Evolutionary conservation across 2,329 filamentous ascomycete genomes (phyloP).

Genomic region (Claviceps citrina): DNA sequence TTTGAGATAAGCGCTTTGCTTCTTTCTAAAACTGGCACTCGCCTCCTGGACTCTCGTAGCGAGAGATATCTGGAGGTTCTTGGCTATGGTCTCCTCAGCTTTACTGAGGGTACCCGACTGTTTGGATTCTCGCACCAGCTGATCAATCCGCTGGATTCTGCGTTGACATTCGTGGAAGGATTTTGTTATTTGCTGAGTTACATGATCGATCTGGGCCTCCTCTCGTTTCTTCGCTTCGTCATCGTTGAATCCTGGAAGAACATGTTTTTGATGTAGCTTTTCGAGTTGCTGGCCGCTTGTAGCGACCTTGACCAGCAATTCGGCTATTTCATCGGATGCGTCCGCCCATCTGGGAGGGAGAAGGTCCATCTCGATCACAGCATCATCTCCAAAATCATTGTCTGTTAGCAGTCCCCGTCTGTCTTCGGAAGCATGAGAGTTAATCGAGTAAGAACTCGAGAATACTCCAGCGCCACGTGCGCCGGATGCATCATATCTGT

Average conservation of each 20-base stretch:
- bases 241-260: conserved; percentile 91
- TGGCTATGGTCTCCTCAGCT: conserved; percentile 89
- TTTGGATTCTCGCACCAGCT: conserved; percentile 69
- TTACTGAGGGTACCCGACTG: conserved; percentile 55
- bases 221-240: conserved; percentile 77
- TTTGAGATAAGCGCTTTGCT: conserved; percentile 90
- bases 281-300: conserved; percentile 74
- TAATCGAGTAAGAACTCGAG: conserved; percentile 41
- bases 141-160: conserved; percentile 74
- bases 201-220: conserved; percentile 73
- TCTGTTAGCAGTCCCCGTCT: conserved; percentile 70
- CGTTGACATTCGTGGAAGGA: conserved; percentile 82
- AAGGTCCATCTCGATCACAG: conserved; percentile 95
- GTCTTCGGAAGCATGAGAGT: conserved; percentile 31
- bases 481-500: conserved; percentile 41
- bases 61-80: conserved; percentile 85
- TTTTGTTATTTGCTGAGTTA: conserved; percentile 81
- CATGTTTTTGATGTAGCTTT: conserved; percentile 90
- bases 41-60: conserved; percentile 81
- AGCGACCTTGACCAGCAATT: conserved; percentile 64
- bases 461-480: conserved; percentile 39
- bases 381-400: conserved; percentile 65
- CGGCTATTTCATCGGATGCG: conserved; percentile 81
- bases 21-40: conserved; percentile 86
- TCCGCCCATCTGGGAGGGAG: conserved; percentile 93